Percentiles rank a stretch among this genome's conserved stretches.
These are phyloP conservation scores for Oryza meridionalis DNA, from an alignment of 176 grass and related monocot species.

Conservation along the genomic window DNA sequence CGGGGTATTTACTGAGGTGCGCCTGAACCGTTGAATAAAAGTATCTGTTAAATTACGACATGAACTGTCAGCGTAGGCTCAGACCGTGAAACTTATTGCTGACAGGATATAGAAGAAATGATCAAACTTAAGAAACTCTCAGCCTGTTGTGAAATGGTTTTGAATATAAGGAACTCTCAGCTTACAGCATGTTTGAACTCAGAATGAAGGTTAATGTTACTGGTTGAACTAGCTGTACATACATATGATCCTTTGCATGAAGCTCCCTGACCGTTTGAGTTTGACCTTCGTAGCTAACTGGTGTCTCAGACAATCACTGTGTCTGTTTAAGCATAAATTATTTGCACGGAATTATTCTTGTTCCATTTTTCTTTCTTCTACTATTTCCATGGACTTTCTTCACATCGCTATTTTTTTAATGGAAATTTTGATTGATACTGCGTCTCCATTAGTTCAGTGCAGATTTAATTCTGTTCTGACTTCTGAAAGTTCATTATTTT, in stretches of 20 bases:
- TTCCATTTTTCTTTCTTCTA: background rate
- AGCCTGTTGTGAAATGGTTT: background rate
- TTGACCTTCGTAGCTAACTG: background rate
- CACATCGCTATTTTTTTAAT: background rate
- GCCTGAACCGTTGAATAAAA: background rate
- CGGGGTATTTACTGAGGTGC: background rate
- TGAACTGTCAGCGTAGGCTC: background rate
- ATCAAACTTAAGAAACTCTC: background rate
- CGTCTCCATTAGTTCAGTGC: background rate
- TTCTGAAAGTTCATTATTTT: background rate
- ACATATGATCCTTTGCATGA: background rate
- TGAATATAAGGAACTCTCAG: background rate
- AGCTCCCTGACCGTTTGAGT: background rate
- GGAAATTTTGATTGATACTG: background rate
- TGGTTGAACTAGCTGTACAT: background rate
- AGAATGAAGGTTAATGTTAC: too few species aligned
- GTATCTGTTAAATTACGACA: background rate
- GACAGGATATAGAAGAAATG: background rate
- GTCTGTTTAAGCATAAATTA: background rate
- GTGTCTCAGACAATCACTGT: background rate
- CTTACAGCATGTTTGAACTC: background rate
- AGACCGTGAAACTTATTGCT: background rate
- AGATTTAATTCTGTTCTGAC: background rate
- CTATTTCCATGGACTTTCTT: background rate
- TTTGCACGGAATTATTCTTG: background rate